These are phyloP conservation scores for Clonostachys solani DNA, from an alignment of 2,329 filamentous ascomycete species.

Conservation along the genomic window DNA sequence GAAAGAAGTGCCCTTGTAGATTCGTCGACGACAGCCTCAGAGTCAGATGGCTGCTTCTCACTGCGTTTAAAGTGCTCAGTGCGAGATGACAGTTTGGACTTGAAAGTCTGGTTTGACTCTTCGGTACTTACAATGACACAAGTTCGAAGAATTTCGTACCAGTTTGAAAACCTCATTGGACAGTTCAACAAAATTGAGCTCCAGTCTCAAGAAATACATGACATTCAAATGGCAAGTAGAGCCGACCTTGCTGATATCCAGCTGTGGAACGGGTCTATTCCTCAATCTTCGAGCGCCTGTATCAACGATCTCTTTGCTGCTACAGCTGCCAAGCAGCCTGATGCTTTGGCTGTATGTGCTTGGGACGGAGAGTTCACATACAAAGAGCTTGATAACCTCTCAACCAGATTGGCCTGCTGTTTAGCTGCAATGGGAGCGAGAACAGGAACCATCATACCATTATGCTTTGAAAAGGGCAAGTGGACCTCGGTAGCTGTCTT, in stretches of 20 bases:
- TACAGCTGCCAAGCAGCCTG: conserved; percentile 9
- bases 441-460: conserved; percentile 6
- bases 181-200: background rate
- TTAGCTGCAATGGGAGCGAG: background rate
- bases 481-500: conserved; percentile 9
- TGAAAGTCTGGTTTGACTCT: background rate
- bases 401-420: background rate
- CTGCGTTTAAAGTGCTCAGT: background rate
- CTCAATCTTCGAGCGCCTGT: background rate
- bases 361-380: conserved; percentile 28
- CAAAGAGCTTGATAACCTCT: background rate
- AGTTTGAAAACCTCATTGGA: background rate
- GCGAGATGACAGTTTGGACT: background rate
- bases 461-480: conserved; percentile 11
- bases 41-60: background rate
- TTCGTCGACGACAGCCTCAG: background rate
- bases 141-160: background rate
- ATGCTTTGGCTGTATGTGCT: conserved; percentile 29
- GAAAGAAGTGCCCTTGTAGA: background rate
- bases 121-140: background rate
- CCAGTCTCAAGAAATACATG: background rate
- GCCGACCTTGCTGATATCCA: background rate
- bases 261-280: background rate
- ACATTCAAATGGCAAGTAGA: background rate
- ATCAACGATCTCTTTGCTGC: background rate